These are phyloP conservation scores for Microthlaspi erraticum DNA, from an alignment of 345 rosid genomes.

Conservation along the genomic window DNA sequence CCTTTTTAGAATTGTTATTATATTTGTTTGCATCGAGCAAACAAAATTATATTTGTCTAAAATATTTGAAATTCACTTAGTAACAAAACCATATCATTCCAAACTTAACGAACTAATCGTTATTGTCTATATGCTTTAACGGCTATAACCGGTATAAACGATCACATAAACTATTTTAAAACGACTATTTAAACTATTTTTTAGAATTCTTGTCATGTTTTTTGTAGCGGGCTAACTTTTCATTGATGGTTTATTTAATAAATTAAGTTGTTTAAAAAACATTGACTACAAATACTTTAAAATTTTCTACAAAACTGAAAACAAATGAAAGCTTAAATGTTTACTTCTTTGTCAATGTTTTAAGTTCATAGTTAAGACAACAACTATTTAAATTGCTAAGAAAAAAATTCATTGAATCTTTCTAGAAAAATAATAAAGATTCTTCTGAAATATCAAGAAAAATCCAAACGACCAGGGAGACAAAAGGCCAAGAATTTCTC, in stretches of 20 bases:
- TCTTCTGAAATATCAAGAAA: conserved; percentile 17
- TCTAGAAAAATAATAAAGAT: conserved; percentile 3
- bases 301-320: background rate
- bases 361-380: background rate
- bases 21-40: no score
- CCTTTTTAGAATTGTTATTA: no score
- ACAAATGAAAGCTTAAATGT: background rate
- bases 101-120: background rate
- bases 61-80: background rate
- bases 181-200: background rate
- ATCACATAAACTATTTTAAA: no score
- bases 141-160: background rate
- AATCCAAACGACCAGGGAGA: conserved; percentile 29
- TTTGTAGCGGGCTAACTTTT: background rate
- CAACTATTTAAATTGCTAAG: background rate
- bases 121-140: background rate
- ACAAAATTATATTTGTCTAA: no score
- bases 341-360: background rate
- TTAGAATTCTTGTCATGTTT: no score
- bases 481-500: conserved; percentile 25
- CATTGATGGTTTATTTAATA: background rate
- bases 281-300: background rate
- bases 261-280: background rate
- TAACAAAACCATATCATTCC: background rate
- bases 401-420: background rate